A percentile compares a stretch with the other conserved stretches of the same genome.
These are phyloP conservation scores for Trypanosoma theileri DNA, from an alignment of 208 protist species.

Conservation along the genomic window DNA sequence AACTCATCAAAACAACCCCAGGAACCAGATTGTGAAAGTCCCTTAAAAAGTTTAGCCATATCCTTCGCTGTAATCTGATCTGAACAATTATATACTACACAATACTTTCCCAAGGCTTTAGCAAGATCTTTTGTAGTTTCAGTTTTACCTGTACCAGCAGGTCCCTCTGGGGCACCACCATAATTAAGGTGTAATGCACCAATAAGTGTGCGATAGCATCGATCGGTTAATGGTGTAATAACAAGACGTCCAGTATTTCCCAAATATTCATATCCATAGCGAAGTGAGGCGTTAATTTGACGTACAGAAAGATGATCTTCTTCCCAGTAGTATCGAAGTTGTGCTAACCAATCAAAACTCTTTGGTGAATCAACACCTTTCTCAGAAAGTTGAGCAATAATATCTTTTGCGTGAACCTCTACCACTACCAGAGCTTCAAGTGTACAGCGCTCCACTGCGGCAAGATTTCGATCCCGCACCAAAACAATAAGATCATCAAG, in stretches of 20 bases:
- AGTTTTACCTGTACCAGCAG: slow-evolving; percentile 98
- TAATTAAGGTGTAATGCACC: slow-evolving; percentile 96
- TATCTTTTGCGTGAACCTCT: slow-evolving; percentile 94
- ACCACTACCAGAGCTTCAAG: slow-evolving; percentile 94
- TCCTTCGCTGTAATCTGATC: slow-evolving; percentile 95
- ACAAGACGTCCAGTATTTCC: slow-evolving; percentile 95
- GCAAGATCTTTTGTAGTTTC: slow-evolving; percentile 98
- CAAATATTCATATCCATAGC: slow-evolving; percentile 97
- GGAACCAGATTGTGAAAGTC: slow-evolving; percentile 90
- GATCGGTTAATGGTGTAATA: slow-evolving; percentile 96
- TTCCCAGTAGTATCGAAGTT: slow-evolving; percentile 97
- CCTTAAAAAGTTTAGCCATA: slow-evolving; percentile 97
- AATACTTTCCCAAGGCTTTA: slow-evolving; percentile 95
- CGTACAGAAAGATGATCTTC: slow-evolving; percentile 80
- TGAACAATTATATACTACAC: slow-evolving; percentile 99
- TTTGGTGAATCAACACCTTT: slow-evolving; percentile 88
- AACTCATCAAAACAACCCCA: slow-evolving; percentile 99
- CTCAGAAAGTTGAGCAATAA: slow-evolving; percentile 90
- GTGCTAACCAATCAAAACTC: slow-evolving; percentile 96
- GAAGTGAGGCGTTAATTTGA: slow-evolving; percentile 92
- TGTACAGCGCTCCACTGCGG: slow-evolving; percentile 84
- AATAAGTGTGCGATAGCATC: slow-evolving; percentile 95
- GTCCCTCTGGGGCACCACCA: slow-evolving; percentile 96
- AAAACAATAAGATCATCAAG: slow-evolving; percentile 92
- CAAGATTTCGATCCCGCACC: slow-evolving; percentile 88